Conservation (phyloP, 1,284 basidiomycete genomes). For the Pseudozyma tsukubaensis region DNA sequence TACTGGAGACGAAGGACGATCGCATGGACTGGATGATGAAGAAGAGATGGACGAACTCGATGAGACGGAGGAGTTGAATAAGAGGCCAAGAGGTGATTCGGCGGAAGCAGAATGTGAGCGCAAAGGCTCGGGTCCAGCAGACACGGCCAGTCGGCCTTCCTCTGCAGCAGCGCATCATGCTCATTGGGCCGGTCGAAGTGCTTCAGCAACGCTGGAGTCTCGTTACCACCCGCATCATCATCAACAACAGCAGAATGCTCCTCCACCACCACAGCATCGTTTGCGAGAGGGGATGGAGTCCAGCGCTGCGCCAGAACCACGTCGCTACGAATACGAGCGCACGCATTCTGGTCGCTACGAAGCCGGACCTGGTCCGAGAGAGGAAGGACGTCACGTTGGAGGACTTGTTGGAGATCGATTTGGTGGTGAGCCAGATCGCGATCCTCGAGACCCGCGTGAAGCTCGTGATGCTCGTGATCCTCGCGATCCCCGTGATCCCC, state of each 20-base stretch:
- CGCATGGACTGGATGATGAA: slow-evolving; percentile 24
- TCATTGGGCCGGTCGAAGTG: slow-evolving; percentile 34
- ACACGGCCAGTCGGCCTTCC: slow-evolving; percentile 25
- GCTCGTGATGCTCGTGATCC: too few relatives aligned
- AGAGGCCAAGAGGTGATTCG: slow-evolving; percentile 24
- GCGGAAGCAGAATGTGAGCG: slow-evolving; percentile 27
- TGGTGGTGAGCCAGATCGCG: slow-evolving; percentile 22
- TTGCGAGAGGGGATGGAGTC: slow-evolving; percentile 17
- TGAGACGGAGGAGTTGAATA: slow-evolving; percentile 24
- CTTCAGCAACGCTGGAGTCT: slow-evolving; percentile 28
- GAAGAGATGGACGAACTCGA: slow-evolving; percentile 46
- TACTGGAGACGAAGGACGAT: background rate
- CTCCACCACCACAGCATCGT: slow-evolving; percentile 17
- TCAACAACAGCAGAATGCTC: slow-evolving; percentile 8
- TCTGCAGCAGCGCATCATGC: slow-evolving; percentile 31
- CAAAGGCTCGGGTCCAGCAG: slow-evolving; percentile 25
- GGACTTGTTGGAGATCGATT: slow-evolving; percentile 35
- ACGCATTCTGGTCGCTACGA: slow-evolving; percentile 23
- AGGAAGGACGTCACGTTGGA: slow-evolving; percentile 30
- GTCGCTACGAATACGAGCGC: slow-evolving; percentile 30
- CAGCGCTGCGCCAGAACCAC: slow-evolving; percentile 4
- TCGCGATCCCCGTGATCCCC: slow-evolving; percentile 28
- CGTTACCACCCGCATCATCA: slow-evolving; percentile 19
- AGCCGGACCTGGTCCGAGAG: slow-evolving; percentile 12
- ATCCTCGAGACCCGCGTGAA: slow-evolving; percentile 24